Percentiles rank a stretch among this genome's conserved stretches.
These are phyloP conservation scores for Aspergillus incahuasiensis DNA, from an alignment of 495 filamentous ascomycete genomes.

Conservation along the genomic window DNA sequence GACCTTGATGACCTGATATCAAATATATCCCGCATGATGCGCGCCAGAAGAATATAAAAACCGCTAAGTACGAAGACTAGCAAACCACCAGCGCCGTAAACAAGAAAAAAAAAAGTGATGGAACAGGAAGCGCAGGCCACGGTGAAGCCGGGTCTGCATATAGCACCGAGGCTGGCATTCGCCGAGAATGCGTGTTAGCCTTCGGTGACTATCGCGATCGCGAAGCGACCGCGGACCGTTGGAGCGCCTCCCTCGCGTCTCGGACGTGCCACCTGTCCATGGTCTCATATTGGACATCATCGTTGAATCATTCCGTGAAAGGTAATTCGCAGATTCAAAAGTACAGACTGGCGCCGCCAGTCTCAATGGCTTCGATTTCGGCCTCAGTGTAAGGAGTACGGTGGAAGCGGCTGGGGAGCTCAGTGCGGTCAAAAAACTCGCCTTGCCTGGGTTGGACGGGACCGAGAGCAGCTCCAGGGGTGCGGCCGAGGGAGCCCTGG, in stretches of 20 bases:
- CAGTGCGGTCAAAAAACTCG: constrained; percentile 79
- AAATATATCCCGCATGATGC: constrained; percentile 23
- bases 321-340: constrained; percentile 29
- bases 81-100: constrained; percentile 39
- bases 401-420: constrained; percentile 80
- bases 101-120: constrained; percentile 18
- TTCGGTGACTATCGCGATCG: background rate
- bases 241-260: background rate
- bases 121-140: constrained; percentile 14
- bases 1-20: constrained; percentile 12
- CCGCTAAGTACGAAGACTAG: constrained; percentile 29
- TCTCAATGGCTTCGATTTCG: constrained; percentile 95
- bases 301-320: constrained; percentile 17
- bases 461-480: constrained; percentile 63
- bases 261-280: constrained; percentile 11
- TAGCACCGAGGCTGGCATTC: constrained; percentile 4
- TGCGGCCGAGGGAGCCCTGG: constrained; percentile 56
- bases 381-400: constrained; percentile 63
- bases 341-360: constrained; percentile 73
- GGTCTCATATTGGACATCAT: constrained; percentile 14
- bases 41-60: constrained; percentile 26
- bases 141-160: constrained; percentile 2
- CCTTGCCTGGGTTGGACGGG: constrained; percentile 65
- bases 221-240: background rate
- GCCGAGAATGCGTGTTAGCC: background rate